Evolutionary conservation across 2,329 filamentous ascomycete species (phyloP), one percentile per base, ranked within the genome.

Genomic region (Leptosphaerulina australis): DNA sequence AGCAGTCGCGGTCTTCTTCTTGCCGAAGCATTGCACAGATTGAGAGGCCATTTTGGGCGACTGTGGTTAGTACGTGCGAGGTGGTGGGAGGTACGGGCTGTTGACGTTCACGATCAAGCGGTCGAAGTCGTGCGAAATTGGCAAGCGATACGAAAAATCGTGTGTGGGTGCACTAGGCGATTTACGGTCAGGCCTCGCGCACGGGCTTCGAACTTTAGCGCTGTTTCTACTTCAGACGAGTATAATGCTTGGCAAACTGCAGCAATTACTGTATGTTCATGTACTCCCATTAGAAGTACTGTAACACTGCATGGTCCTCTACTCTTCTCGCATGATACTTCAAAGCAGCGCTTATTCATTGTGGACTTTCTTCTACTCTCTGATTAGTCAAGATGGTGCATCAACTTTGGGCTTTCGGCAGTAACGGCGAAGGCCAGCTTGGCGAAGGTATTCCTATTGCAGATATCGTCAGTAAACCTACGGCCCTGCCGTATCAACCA

Each of bases 1-100:
- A 72, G 91, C 91, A 59, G 78, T 81, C 63, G 78, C 78, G 55
- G 77, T 80, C 76, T 79, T 81, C 77, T 80, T 81, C 88, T 97
- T 97, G 88, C 92, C 92, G 89, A 97, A 97, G 89, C 91, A 96
- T 86, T 96, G 91, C 60, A 79, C 77, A 67, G 73, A 77, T 68
- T 79, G 77, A 59, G 69, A 67, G 56, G 69, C 69, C 69, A 72
- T 72, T 60, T 62, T 71, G 69, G 66, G 64, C 68, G 68, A 65
- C 69, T 71, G 62, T 63, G 62, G 58, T 58, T 53, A 64, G 53
- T 64, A 60, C 66, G 67, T 70, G 66, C 63, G 64, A 60, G 55
- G 58, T 52, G 51, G 59, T 58, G 33, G 62, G 66, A 60, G 60
- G 59, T 39, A 64, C 59, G 59, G 65, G 56, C 62, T 49, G 61